These are phyloP conservation scores for Tolypocladium nubicola DNA, from an alignment of 2,329 filamentous ascomycete species.

Conservation along the genomic window DNA sequence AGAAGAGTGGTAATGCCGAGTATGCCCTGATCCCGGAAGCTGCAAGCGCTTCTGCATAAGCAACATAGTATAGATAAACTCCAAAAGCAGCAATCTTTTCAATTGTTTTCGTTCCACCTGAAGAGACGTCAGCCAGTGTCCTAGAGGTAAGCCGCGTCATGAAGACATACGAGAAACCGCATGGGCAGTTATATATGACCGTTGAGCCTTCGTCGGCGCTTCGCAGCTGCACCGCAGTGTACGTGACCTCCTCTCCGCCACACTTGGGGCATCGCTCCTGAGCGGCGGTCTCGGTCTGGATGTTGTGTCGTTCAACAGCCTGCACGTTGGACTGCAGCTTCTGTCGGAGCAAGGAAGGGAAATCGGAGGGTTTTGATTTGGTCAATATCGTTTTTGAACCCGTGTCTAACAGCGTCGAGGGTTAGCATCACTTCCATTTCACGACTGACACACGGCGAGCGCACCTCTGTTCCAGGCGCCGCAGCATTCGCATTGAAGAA, in stretches of 20 bases:
- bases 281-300: constrained; percentile 60
- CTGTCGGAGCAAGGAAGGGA: constrained; percentile 79
- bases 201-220: constrained; percentile 93
- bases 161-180: constrained; percentile 63
- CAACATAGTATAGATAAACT: constrained; percentile 6
- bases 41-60: constrained; percentile 29
- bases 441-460: constrained; percentile 8
- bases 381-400: constrained; percentile 69
- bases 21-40: constrained; percentile 80
- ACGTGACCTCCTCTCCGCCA: constrained; percentile 71
- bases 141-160: background rate
- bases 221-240: constrained; percentile 74
- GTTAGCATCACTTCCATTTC: constrained; percentile 5
- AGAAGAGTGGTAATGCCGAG: constrained; percentile 77
- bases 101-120: constrained; percentile 53
- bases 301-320: constrained; percentile 65
- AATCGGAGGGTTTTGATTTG: constrained; percentile 77
- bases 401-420: constrained; percentile 41
- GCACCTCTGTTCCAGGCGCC: constrained; percentile 74
- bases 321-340: constrained; percentile 79
- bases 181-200: constrained; percentile 82
- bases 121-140: background rate
- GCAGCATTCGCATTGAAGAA: constrained; percentile 76
- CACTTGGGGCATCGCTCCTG: constrained; percentile 70
- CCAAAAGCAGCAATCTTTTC: constrained; percentile 9